Base-by-base conservation (phyloP, 495 filamentous ascomycete genomes). In the Xylaria telfairii region DNA sequence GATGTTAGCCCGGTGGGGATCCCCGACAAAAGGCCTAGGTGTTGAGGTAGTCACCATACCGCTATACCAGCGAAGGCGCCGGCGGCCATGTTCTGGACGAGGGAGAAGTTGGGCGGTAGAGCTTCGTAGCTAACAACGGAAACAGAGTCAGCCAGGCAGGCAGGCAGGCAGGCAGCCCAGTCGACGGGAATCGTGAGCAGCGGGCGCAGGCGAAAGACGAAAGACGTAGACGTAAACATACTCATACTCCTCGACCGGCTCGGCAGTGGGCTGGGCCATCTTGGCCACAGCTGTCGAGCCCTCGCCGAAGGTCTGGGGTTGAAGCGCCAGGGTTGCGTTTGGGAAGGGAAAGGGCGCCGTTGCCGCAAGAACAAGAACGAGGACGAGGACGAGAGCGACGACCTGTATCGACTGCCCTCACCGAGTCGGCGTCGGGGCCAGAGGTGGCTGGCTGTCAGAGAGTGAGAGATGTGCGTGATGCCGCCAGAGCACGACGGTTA, bases 61-160 rank as follows among this genome's bases (percentile, higher is more conserved):
- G 94, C 94, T 76, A 99, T 97, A 66, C 96, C 96, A 61, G 96
- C 96, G 81, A 98, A 97, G 75, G 96, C 96, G 79, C 96, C 96
- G 17, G 96, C 96, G 63, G 91, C 80, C 92, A 97, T 96, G 81
- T 97, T 97, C 76, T 88, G 87, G 44, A 84, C 54, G 68, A 89
- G 79, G 59, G 86, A 87, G 76, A 89, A 88, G 76, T 88, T 89
- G 44, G 87, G 87, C 42, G 87, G 87, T 19, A 89, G 83, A 39
- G 81, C 78, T 76, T 89, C 87, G 82, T 89, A 89, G 79, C 87
- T 88, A 73, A 63, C 46, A 41, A 54, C 49, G 21, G 4, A 13
- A 54, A 66, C 65, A 30, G 41, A 46, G 71, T 81, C 69, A 76
- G 76, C 37, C 68, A 65, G 32, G 24, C 32, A 34, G 56, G n/a